A percentile compares a stretch with the other conserved stretches of the same genome.
phyloP scores from a whole-genome alignment of 202 grass and related monocot genomes.

The Zoysia matrella region DNA sequence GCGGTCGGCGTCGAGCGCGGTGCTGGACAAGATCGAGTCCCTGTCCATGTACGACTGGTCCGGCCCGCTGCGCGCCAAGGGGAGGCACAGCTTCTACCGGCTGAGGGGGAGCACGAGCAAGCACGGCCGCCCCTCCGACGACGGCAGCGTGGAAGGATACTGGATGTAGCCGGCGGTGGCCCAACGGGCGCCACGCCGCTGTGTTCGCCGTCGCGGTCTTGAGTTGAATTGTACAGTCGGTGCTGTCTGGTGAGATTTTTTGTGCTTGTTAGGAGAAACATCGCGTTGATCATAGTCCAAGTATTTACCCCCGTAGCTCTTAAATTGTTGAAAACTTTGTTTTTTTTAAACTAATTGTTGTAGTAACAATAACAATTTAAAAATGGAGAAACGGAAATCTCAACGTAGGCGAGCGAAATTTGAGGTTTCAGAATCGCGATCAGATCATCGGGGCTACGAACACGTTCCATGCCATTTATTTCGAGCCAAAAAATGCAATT shows the following conservation, averaged over 20 bases:
- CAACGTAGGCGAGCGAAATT: neutral
- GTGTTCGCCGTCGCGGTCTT: neutral
- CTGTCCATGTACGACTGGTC: constrained; percentile 70
- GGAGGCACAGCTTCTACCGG: constrained; percentile 58
- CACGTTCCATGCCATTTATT: neutral
- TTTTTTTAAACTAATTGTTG: too few species aligned
- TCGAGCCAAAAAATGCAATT: neutral
- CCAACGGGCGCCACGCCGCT: neutral
- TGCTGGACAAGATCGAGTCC: constrained; percentile 61
- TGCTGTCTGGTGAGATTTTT: constrained; percentile 41
- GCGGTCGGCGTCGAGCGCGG: constrained; percentile 60
- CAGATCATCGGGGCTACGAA: neutral
- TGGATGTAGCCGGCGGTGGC: constrained; percentile 32
- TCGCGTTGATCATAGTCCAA: too few species aligned
- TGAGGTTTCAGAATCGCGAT: neutral
- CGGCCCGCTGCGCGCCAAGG: constrained; percentile 67
- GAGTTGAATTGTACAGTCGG: constrained; percentile 46
- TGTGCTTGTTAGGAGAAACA: constrained; percentile 29
- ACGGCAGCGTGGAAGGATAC: constrained; percentile 51
- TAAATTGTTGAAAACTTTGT: too few species aligned
- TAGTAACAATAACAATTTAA: too few species aligned
- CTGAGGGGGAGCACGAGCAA: constrained; percentile 79
- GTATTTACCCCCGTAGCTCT: too few species aligned
- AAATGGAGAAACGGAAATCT: too few species aligned
- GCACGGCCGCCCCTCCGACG: constrained; percentile 57